Evolutionary conservation across 148 eudicot genomes (phyloP).

Genomic region (Silene conica): DNA sequence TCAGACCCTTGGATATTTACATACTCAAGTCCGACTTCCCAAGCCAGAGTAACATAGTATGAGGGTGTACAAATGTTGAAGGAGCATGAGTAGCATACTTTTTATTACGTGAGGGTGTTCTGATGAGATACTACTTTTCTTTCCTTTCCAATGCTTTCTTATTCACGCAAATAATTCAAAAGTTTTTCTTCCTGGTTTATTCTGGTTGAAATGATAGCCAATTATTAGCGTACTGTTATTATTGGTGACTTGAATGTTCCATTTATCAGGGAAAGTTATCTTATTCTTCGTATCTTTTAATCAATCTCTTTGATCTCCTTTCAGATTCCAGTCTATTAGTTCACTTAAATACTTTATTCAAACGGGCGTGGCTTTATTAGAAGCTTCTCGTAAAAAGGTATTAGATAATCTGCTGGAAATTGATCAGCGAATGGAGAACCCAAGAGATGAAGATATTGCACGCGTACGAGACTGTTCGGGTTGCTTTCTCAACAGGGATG

Average conservation of each 20-base stretch:
- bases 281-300: not conserved
- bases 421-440: conserved; percentile 71
- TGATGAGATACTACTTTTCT: not conserved
- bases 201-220: conserved; percentile 2
- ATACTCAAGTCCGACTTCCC: too few relatives aligned
- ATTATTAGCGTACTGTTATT: not conserved
- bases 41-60: not conserved
- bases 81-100: not conserved
- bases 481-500: conserved; percentile 62
- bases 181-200: not conserved
- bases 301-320: conserved; percentile 11
- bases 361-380: conserved; percentile 71
- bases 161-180: not conserved
- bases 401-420: conserved; percentile 64
- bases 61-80: conserved; percentile 3
- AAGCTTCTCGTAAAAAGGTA: conserved; percentile 57
- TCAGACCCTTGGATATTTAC: too few relatives aligned
- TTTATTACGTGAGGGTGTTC: not conserved
- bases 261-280: not conserved
- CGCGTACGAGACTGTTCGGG: conserved; percentile 81
- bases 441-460: conserved; percentile 69
- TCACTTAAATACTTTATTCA: conserved; percentile 64
- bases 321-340: conserved; percentile 65
- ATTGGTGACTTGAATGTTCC: not conserved
- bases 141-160: not conserved